phyloP scores from a whole-genome alignment of 2,329 filamentous ascomycete species.

The Aspergillus pseudoglaucus region DNA sequence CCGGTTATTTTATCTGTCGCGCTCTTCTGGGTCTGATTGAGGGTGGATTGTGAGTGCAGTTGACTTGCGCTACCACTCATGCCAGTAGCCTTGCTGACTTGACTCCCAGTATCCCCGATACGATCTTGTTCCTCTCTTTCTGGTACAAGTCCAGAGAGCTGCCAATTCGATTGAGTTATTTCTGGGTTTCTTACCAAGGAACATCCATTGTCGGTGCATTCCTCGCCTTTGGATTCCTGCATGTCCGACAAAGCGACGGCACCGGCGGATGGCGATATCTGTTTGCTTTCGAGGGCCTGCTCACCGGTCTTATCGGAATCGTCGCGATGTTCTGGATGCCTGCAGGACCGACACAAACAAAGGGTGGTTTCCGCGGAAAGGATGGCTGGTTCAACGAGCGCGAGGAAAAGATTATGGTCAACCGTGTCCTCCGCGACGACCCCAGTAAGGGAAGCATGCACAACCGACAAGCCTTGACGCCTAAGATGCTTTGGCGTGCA shows the following conservation, averaged over 20 bases:
- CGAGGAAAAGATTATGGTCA: conserved; percentile 65
- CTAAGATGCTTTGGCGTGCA: conserved; percentile 44
- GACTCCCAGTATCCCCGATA: conserved; percentile 33
- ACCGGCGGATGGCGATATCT: conserved; percentile 40
- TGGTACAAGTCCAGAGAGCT: conserved; percentile 69
- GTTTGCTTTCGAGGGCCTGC: conserved; percentile 37
- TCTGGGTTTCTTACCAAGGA: conserved; percentile 60
- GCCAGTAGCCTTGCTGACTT: conserved; percentile 1
- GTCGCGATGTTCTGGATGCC: conserved; percentile 56
- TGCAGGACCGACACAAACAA: conserved; percentile 59
- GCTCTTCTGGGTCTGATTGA: conserved; percentile 46
- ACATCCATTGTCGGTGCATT: conserved; percentile 44
- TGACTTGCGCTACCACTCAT: conserved; percentile 19
- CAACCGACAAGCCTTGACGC: conserved; percentile 50
- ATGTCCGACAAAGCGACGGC: conserved; percentile 30
- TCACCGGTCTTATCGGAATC: conserved; percentile 51
- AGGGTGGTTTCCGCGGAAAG: conserved; percentile 53
- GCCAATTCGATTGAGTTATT: conserved; percentile 59
- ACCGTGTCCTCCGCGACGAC: conserved; percentile 52
- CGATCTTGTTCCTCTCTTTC: conserved; percentile 58
- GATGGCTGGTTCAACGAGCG: conserved; percentile 61
- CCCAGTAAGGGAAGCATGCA: conserved; percentile 57
- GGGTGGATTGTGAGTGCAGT: conserved; percentile 56
- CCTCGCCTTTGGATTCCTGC: conserved; percentile 40
- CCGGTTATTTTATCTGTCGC: conserved; percentile 37